Evolutionary conservation across 164 flowering plant species (phyloP), one percentile per base, ranked within the genome.

Genomic region (Warburgia ugandensis): DNA sequence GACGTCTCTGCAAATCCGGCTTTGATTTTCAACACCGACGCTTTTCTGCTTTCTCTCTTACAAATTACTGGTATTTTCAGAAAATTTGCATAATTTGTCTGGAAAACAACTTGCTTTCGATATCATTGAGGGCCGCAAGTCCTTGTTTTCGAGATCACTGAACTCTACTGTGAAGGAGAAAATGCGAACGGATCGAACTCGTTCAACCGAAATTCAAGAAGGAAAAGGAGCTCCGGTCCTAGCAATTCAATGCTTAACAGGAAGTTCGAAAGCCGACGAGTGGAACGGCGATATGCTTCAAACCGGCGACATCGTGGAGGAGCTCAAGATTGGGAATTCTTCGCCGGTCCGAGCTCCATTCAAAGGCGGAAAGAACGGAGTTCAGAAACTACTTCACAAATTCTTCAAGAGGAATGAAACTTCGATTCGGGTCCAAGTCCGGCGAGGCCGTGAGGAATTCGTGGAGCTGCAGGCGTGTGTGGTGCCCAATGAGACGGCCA

Each of bases 291-390:
- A 83, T 61, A 77, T 83, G 80, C 74, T 85, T 17, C 98, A 91
- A 51, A 87, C 95, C 12, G 98, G 95, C 0, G 98, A 91, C 62
- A 78, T 91, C 21, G 89, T 91, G 9, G 92, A 91, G 56, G 88
- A 84, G 65, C 46, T 91, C 3, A 70, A 56, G 54, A 75, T 91
- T 52, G 94, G 96, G 3, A 62, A 26, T 19, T 55, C 37, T 5
- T 29, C 54, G 21, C 31, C 36, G 46, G 62, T 58, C 20, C 49
- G 55, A 16, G 35, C 83, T 12, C 96, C 96, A 16, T 87, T 83
- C 55, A 85, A 79, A 74, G 72, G 68, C 68, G 96, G 96, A 0
- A 73, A 62, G 56, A 54, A 59, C 27, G 94, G 94, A 5, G 73
- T 91, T 12, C 94, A 91, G 77, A 84, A 76, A 70, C 68, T 78